Evolutionary conservation across 352 stramenopile species (phyloP).

Genomic region (Phytopythium cucurbitacearum): DNA sequence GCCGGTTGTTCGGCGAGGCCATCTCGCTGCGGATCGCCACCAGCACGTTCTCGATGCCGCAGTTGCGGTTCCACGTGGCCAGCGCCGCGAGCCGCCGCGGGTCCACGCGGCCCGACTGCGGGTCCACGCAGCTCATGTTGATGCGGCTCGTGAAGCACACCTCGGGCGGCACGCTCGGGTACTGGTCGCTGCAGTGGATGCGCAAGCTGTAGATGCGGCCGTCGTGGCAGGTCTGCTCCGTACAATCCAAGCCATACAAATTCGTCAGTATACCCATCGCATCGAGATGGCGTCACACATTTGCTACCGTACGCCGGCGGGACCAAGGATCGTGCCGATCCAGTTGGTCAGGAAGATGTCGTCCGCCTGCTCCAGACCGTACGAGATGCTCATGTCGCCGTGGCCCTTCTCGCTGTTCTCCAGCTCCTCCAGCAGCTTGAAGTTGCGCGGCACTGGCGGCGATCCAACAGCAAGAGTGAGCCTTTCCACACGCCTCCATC

Average conservation of each 20-base stretch:
- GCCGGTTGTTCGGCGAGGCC: conserved; percentile 82
- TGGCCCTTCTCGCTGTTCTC: conserved; percentile 91
- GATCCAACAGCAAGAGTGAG: background rate
- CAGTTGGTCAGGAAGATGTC: conserved; percentile 98
- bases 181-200: conserved; percentile 92
- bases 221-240: conserved; percentile 91
- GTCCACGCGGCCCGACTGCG: conserved; percentile 77
- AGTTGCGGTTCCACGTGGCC: conserved; percentile 83
- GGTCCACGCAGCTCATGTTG: conserved; percentile 97
- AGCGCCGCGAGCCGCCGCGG: conserved; percentile 63
- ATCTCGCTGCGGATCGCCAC: conserved; percentile 89
- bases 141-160: conserved; percentile 96
- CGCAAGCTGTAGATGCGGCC: conserved; percentile 95
- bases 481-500: background rate
- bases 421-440: conserved; percentile 93
- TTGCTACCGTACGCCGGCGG: conserved; percentile 78
- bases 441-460: conserved; percentile 85
- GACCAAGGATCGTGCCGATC: conserved; percentile 97
- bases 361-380: conserved; percentile 93
- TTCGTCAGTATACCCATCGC: background rate
- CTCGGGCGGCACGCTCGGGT: conserved; percentile 92
- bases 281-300: too few relatives aligned
- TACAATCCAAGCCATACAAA: background rate
- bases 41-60: conserved; percentile 89
- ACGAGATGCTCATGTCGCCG: conserved; percentile 93